Base-by-base conservation (phyloP, 768 basidiomycete genomes). In the Termitomyces sp. region DNA sequence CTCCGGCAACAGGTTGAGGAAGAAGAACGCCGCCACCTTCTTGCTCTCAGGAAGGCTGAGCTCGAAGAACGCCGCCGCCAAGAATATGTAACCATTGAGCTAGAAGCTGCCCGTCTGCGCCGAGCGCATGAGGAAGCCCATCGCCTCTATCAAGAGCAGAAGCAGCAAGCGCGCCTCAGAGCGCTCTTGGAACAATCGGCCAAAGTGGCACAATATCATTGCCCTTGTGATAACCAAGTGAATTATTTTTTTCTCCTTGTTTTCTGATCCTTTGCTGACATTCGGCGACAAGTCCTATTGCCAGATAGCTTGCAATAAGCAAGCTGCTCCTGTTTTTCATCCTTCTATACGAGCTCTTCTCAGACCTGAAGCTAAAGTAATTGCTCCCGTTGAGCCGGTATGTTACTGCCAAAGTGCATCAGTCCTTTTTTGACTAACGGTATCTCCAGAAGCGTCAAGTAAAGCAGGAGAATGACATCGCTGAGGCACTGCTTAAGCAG, bases 1-100 rank as follows among this genome's bases (percentile, higher is more conserved):
- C 56, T 58, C 29, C 63, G 60, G 29, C 60, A 48, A 11, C 65
- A 66, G 48, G 32, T 63, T n/a, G 63, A 65, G 38, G 60, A 61
- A 34, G 57, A 62, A 47, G 65, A 61, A 52, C 56, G 55, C 38
- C 48, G 62, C 36, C 56, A 40, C 31, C 46, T 60, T 36, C 31
- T 60, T 20, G 59, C 56, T 46, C 37, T 61, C 7, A 56, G 36
- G 31, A 46, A 58, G 25, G 59, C 49, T 11, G 47, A 60, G 46
- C 40, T 52, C 32, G 59, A 63, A 29, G 58, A 61, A 42, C 51
- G 57, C 40, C 59, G 63, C 34, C 63, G 63, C 45, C 57, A 25
- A 37, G 56, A 57, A 46, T 20, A 57, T 45, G 46, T 25, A 8
- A 46, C 36, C 25, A 14, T 45, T 32, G 29, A 57, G n/a, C 31